These are phyloP conservation scores for Pythium pyrilobum DNA, from an alignment of 352 stramenopile genomes.

Conservation along the genomic window DNA sequence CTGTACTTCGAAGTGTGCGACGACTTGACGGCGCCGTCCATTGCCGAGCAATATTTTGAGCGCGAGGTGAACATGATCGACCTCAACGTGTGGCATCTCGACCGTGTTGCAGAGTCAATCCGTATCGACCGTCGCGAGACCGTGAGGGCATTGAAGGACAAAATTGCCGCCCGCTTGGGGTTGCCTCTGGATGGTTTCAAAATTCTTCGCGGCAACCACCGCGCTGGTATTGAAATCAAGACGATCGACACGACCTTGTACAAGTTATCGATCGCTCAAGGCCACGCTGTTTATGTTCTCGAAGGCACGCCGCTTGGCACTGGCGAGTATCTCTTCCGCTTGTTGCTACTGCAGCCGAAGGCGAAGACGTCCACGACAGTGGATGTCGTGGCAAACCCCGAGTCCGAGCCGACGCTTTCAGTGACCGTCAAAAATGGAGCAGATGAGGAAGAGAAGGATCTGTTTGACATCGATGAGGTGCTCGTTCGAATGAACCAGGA, in stretches of 20 bases:
- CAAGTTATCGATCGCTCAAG: conserved; percentile 68
- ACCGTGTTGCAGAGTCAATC: conserved; percentile 37
- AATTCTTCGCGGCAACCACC: conserved; percentile 64
- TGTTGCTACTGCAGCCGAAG: conserved; percentile 50
- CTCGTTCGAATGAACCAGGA: conserved; percentile 43
- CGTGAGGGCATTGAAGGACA: conserved; percentile 48
- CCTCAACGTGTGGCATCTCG: conserved; percentile 66
- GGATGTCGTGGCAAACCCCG: no score
- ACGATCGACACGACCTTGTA: conserved; percentile 67
- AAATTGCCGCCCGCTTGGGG: conserved; percentile 41
- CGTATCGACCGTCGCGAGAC: conserved; percentile 73
- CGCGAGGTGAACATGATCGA: conserved; percentile 75
- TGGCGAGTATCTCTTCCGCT: conserved; percentile 73
- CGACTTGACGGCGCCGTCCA: conserved; percentile 32
- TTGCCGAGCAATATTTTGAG: conserved; percentile 62
- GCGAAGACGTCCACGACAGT: not conserved
- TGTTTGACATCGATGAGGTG: conserved; percentile 63
- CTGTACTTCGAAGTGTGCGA: conserved; percentile 72
- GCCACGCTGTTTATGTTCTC: conserved; percentile 59
- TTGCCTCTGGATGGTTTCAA: conserved; percentile 62
- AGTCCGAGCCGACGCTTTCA: no score
- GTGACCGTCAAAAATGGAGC: conserved; percentile 19
- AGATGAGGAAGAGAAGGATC: conserved; percentile 18
- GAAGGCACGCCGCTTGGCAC: conserved; percentile 59
- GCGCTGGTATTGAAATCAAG: conserved; percentile 75